A percentile compares a stretch with the other conserved stretches of the same genome.
Conservation (phyloP, 257 asterid species). For the Agastache rugosa region DNA sequence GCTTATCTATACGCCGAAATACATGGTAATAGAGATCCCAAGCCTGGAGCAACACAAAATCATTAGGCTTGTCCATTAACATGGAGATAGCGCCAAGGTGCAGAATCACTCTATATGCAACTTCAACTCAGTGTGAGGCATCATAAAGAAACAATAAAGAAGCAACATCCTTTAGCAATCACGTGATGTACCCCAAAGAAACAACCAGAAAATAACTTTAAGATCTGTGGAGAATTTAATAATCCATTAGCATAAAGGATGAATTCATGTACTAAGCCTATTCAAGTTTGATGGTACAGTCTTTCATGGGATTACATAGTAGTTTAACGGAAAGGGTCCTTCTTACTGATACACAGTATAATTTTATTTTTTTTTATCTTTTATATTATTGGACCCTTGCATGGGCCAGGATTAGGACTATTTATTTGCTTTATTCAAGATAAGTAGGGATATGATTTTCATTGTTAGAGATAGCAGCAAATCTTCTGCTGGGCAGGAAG, state of each 20-base stretch:
- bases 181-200: conserved; percentile 5
- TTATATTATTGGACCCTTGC: background rate
- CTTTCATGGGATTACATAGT: background rate
- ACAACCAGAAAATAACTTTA: background rate
- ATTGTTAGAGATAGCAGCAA: too few relatives aligned
- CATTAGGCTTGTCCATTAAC: conserved; percentile 33
- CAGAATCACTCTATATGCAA: conserved; percentile 23
- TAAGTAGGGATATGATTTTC: background rate
- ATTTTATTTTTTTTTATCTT: background rate
- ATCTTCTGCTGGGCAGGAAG: too few relatives aligned
- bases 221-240: conserved; percentile 8
- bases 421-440: background rate
- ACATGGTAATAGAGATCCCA: conserved; percentile 99
- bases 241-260: background rate
- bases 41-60: conserved; percentile 59
- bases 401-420: background rate
- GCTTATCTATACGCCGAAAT: conserved; percentile 93
- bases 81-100: conserved; percentile 3
- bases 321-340: background rate
- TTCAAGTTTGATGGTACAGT: background rate
- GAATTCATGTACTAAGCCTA: background rate
- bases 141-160: conserved; percentile 9
- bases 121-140: conserved; percentile 28
- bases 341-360: background rate
- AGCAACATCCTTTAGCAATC: conserved; percentile 2